Base-by-base conservation (phyloP, 2,329 filamentous ascomycete species). In the Fusarium sublunatum region DNA sequence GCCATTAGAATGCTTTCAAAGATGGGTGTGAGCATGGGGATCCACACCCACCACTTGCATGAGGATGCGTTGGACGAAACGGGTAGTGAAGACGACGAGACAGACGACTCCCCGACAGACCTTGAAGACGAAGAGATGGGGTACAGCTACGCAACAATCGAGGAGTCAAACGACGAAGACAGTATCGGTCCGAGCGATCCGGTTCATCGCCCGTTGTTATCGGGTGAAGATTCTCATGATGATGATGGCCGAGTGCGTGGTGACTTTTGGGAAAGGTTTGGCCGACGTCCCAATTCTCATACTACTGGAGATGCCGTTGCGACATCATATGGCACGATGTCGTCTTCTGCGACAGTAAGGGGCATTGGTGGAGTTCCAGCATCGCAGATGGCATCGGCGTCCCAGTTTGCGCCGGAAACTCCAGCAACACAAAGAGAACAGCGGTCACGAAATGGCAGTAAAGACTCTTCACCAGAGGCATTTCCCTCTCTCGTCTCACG, bases 1-100 rank as follows among this genome's bases (percentile, higher is more conserved):
- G 88, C 79, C 0, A 80, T 86, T 22, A 79, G 80, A 5, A 75
- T 77, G 13, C 72, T 86, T 15, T 75, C 79, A 64, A 82, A 84
- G 75, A 76, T 91, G 43, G 88, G 88, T 4, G 82, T 91, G 22
- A 91, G 81, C 64, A 81, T 92, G 60, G 89, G 89, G 2, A 93
- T 94, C 76, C 88, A 88, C 63, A 93, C 91, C 4, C 90, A 93
- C 64, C 86, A 87, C 52, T 77, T 96, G 2, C 83, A 87, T 8
- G 82, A 86, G 53, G 84, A 86, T 24, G 83, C 90, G 10, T 79
- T 91, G 5, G 79, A 81, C 10, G 73, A 78, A 24, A 67, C 73
- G 8, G 67, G 65, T 34, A 71, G 69, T 3, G 75, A 77, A 10
- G 67, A 71, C 6, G 68, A 72, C 10, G 74, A 75, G 32, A 69